Percentiles rank a stretch among this genome's conserved stretches.
phyloP scores from a whole-genome alignment of 2,329 filamentous ascomycete species.

The Plectosphaerella cucumerina region DNA sequence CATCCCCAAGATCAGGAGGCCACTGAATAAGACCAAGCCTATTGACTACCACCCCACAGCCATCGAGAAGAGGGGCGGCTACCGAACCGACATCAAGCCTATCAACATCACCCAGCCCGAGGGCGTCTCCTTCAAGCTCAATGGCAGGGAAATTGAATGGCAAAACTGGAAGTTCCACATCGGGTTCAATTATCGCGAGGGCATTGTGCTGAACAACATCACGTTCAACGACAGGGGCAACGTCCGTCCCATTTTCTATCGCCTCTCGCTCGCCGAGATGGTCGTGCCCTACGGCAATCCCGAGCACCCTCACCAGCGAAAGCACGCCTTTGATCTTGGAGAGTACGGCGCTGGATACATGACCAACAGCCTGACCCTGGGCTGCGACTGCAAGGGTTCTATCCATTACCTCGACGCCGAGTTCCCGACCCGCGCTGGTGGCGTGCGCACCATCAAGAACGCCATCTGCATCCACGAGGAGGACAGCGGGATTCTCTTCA shows the following conservation, averaged over 20 bases:
- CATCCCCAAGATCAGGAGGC: conserved; percentile 71
- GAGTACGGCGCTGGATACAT: conserved; percentile 82
- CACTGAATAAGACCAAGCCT: conserved; percentile 65
- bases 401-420: conserved; percentile 90
- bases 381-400: conserved; percentile 82
- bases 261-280: conserved; percentile 88
- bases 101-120: conserved; percentile 86
- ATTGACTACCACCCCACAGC: conserved; percentile 77
- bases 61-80: conserved; percentile 71
- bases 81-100: conserved; percentile 74
- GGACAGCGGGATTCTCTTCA: conserved; percentile 87
- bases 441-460: conserved; percentile 81
- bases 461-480: conserved; percentile 95
- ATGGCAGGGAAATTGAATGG: conserved; percentile 74
- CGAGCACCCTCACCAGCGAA: conserved; percentile 74
- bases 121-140: conserved; percentile 79
- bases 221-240: conserved; percentile 81
- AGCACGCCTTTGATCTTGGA: conserved; percentile 77
- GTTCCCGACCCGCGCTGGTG: conserved; percentile 74
- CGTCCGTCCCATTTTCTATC: conserved; percentile 78
- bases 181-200: conserved; percentile 92
- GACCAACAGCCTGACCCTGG: conserved; percentile 72
- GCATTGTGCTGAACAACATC: conserved; percentile 86
- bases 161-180: conserved; percentile 93
- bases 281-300: conserved; percentile 86